A percentile compares a stretch with the other conserved stretches of the same genome.
Conservation (phyloP, 164 flowering plant species). For the Vitis amurensis region DNA sequence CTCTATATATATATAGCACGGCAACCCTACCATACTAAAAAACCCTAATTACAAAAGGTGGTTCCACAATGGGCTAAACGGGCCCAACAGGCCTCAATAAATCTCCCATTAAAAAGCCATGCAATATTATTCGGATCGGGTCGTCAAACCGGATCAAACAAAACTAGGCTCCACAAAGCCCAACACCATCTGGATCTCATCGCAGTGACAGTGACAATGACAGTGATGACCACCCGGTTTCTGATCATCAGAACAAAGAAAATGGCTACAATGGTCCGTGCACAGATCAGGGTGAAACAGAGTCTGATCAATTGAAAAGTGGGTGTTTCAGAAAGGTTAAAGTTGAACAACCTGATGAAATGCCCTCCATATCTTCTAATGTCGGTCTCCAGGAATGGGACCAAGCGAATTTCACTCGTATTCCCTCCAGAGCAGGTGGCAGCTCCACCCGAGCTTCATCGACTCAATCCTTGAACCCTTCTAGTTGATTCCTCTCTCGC, state of each 20-base stretch:
- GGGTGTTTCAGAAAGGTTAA: slow-evolving; percentile 36
- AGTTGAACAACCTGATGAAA: slow-evolving; percentile 36
- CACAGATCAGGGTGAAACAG: slow-evolving; percentile 25
- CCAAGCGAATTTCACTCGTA: slow-evolving; percentile 28
- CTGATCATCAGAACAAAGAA: slow-evolving; percentile 31
- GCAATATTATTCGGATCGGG: too few species aligned
- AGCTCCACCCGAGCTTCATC: slow-evolving; percentile 44
- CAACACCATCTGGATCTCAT: slow-evolving; percentile 44
- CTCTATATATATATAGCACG: too few species aligned
- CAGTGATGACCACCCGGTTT: slow-evolving; percentile 33
- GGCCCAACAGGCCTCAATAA: too few species aligned
- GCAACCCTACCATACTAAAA: too few species aligned
- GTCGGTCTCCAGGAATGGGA: slow-evolving; percentile 43
- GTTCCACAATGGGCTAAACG: too few species aligned
- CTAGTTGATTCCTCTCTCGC: slow-evolving; percentile 60
- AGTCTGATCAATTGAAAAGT: slow-evolving; percentile 27
- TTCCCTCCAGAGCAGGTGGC: slow-evolving; percentile 35
- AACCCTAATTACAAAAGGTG: too few species aligned
- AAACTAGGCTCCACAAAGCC: too few species aligned
- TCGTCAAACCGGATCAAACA: too few species aligned
- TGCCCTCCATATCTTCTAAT: slow-evolving; percentile 33
- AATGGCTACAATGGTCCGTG: slow-evolving; percentile 22
- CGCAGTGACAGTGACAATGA: slow-evolving; percentile 14
- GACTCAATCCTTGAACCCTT: slow-evolving; percentile 34
- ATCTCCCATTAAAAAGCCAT: too few species aligned